A percentile compares a stretch with the other conserved stretches of the same genome.
Evolutionary conservation across 2,329 filamentous ascomycete species (phyloP).

Genomic region (Talaromyces sp.): DNA sequence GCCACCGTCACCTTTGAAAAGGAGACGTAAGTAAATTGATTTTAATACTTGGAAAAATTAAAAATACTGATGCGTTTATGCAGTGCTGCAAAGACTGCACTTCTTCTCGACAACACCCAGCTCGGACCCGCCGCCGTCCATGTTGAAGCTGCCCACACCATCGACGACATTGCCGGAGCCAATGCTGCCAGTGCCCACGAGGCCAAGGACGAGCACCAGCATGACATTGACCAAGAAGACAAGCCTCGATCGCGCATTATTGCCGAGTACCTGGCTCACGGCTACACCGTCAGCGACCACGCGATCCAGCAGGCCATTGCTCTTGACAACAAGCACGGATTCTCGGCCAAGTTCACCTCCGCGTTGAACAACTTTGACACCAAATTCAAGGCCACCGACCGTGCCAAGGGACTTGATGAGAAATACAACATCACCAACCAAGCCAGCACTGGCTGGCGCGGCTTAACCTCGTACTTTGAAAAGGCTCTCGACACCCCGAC

Average conservation of each 20-base stretch:
- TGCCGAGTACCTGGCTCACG: slow-evolving; percentile 93
- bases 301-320: slow-evolving; percentile 79
- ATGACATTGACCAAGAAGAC: slow-evolving; percentile 87
- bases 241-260: slow-evolving; percentile 92
- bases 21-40: slow-evolving; percentile 55
- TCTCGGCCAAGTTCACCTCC: slow-evolving; percentile 71
- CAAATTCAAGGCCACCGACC: slow-evolving; percentile 84
- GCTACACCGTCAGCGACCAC: slow-evolving; percentile 74
- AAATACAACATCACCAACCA: slow-evolving; percentile 76
- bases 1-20: slow-evolving; percentile 97
- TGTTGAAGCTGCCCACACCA: slow-evolving; percentile 66
- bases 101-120: slow-evolving; percentile 94
- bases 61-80: background rate
- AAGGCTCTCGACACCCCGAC: slow-evolving; percentile 84
- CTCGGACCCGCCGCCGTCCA: slow-evolving; percentile 71
- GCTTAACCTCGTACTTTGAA: slow-evolving; percentile 85
- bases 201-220: slow-evolving; percentile 48
- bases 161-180: slow-evolving; percentile 58
- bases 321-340: slow-evolving; percentile 83
- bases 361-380: slow-evolving; percentile 72
- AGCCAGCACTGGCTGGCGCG: slow-evolving; percentile 61
- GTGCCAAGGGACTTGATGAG: slow-evolving; percentile 75
- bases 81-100: slow-evolving; percentile 84
- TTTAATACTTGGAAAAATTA: background rate
- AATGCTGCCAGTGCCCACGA: slow-evolving; percentile 53